Base-by-base conservation (phyloP, 2,329 filamentous ascomycete species). In the Aureobasidium leucospermi region DNA sequence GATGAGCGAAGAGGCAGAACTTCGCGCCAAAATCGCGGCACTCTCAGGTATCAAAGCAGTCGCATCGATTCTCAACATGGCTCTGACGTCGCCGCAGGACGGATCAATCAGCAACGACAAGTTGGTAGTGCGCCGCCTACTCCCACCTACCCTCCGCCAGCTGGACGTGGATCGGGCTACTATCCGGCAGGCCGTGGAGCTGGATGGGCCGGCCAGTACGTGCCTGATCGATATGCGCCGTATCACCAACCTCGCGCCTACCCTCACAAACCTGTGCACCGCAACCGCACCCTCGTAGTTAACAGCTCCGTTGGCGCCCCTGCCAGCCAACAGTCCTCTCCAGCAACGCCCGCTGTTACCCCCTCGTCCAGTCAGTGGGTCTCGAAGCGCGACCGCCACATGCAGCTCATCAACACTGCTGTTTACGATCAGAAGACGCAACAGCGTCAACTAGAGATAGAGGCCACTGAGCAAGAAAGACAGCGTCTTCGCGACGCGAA, bases 381-480 rank as follows among this genome's bases (percentile, higher is more conserved):
- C 36, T 60, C 58, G 10, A 63, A 61, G 28, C 60, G 56, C 34
- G 62, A 63, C 36, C 62, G 62, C 19, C 60, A 61, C 49, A 63
- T 63, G 62, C 89, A 95, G 71, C 77, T 95, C 42, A 94, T 95
- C 73, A 95, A 93, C 69, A 83, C 86, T 19, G 83, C 84, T 15
- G 82, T 93, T 1, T 94, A 87, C 70, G 85, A 91, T 63, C 87
- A 89, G 70, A 85, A 90, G 62, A 79, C 81, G 10, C 83, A 89
- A 68, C 81, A 82, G 32, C 83, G 88, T 46, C 77, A 82, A 9
- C 86, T 84, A 67, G 87, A 87, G 10, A 88, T 92, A 45, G 87
- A 90, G 64, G 82, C 88, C 66, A 88, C 85, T 1, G 79, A 82
- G 13, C 78, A 80, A 62, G 79, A 82, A 59, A 85, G 82, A 65